Evolutionary conservation across 2,329 filamentous ascomycete genomes (phyloP).

Genomic region (Aspergillus bombycis): DNA sequence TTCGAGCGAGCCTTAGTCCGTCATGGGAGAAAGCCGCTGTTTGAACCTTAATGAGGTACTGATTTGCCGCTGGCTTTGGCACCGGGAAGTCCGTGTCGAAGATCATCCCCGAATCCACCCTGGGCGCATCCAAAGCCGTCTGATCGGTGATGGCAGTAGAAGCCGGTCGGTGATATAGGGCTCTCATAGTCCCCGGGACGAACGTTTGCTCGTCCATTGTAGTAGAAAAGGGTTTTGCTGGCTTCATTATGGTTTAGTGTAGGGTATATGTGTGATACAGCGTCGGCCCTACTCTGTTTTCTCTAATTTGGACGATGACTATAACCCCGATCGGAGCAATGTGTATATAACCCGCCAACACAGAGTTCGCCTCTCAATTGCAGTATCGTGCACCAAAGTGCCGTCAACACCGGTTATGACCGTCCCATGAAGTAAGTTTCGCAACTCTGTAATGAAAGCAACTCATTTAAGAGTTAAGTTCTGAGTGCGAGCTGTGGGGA

Average conservation of each 20-base stretch:
- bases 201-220: slow-evolving; percentile 41
- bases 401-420: background rate
- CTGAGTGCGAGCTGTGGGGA: background rate
- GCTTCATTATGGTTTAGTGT: slow-evolving; percentile 16
- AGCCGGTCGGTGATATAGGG: slow-evolving; percentile 39
- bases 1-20: slow-evolving; percentile 35
- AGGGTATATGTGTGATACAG: background rate
- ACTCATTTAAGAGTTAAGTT: background rate
- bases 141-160: slow-evolving; percentile 21
- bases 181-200: slow-evolving; percentile 42
- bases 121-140: slow-evolving; percentile 16
- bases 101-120: slow-evolving; percentile 31
- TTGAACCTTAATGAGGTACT: slow-evolving; percentile 47
- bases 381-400: background rate
- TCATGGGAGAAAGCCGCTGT: slow-evolving; percentile 44
- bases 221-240: slow-evolving; percentile 28
- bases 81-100: slow-evolving; percentile 42
- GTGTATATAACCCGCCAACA: background rate
- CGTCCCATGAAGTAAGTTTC: background rate
- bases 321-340: background rate
- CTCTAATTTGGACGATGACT: background rate
- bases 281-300: background rate
- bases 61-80: slow-evolving; percentile 36
- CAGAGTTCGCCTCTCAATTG: background rate
- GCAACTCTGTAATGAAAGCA: background rate